Evolutionary conservation across 129 eudicot genomes (phyloP).

Genomic region (Mikania micrantha): DNA sequence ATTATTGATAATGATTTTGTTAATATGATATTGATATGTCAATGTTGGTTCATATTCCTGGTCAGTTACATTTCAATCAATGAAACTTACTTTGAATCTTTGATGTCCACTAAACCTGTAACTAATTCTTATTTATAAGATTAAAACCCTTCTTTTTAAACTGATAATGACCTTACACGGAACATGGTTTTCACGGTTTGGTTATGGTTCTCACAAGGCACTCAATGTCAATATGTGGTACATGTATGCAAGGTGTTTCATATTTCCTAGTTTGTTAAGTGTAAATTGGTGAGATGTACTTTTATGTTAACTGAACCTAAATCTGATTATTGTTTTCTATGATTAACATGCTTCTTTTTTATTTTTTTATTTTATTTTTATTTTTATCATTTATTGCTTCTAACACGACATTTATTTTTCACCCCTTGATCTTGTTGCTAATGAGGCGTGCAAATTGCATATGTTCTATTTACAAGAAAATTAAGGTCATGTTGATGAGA

Average conservation of each 20-base stretch:
- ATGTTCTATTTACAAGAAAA: neutral
- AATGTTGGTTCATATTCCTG: neutral
- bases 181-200: slow-evolving; percentile 2
- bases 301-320: slow-evolving; percentile 5
- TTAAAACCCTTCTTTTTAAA: too few relatives aligned
- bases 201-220: neutral
- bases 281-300: slow-evolving; percentile 9
- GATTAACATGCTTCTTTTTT: neutral
- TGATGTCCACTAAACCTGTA: neutral
- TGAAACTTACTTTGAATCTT: neutral
- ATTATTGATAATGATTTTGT: neutral
- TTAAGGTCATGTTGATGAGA: neutral
- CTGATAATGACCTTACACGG: neutral
- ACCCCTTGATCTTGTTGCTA: neutral
- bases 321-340: neutral
- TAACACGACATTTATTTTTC: neutral
- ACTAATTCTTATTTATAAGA: neutral
- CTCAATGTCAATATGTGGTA: neutral
- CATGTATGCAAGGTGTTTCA: slow-evolving; percentile 3
- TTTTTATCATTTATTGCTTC: neutral
- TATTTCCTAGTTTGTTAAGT: slow-evolving; percentile 5
- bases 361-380: too few relatives aligned
- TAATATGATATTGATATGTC: neutral
- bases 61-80: slow-evolving; percentile 12
- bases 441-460: neutral